Percentiles rank a stretch among this genome's conserved stretches.
These are phyloP conservation scores for Klebsormidium nitens DNA, from an alignment of 139 green algal species.

Conservation along the genomic window DNA sequence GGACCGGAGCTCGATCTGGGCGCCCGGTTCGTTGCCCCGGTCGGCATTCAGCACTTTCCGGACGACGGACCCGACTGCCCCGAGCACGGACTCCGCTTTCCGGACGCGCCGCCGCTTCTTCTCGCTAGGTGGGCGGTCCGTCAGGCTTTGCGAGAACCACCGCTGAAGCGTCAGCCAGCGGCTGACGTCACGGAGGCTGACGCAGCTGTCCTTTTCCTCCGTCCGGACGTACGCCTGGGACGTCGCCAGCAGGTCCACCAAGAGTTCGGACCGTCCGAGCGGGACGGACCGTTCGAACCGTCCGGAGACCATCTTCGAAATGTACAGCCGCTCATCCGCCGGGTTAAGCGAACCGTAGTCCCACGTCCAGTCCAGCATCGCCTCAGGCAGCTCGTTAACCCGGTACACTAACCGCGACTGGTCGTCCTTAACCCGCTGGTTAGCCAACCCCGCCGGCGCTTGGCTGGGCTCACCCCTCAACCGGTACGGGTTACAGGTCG, in stretches of 20 bases:
- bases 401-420: constrained; percentile 31
- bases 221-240: constrained; percentile 25
- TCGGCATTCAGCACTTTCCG: too few relatives aligned
- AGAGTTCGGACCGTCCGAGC: neutral
- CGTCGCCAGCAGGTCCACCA: constrained; percentile 21
- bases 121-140: neutral
- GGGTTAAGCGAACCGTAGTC: constrained; percentile 33
- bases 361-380: constrained; percentile 39
- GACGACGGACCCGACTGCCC: too few relatives aligned
- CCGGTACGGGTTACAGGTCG: constrained; percentile 38
- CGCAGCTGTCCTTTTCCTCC: neutral
- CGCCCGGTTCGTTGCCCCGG: too few relatives aligned
- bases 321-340: constrained; percentile 32
- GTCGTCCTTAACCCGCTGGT: neutral
- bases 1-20: constrained; percentile 10
- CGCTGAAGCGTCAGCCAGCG: constrained; percentile 21
- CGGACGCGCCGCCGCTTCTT: too few relatives aligned
- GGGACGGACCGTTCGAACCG: neutral
- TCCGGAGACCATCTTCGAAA: constrained; percentile 30
- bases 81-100: too few relatives aligned
- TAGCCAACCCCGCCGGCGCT: constrained; percentile 5
- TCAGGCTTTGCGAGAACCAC: constrained; percentile 21
- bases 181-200: constrained; percentile 38
- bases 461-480: too few relatives aligned
- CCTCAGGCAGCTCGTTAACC: constrained; percentile 38